Base-by-base conservation (phyloP, 2,329 filamentous ascomycete species). In the Huntiella moniliformis region DNA sequence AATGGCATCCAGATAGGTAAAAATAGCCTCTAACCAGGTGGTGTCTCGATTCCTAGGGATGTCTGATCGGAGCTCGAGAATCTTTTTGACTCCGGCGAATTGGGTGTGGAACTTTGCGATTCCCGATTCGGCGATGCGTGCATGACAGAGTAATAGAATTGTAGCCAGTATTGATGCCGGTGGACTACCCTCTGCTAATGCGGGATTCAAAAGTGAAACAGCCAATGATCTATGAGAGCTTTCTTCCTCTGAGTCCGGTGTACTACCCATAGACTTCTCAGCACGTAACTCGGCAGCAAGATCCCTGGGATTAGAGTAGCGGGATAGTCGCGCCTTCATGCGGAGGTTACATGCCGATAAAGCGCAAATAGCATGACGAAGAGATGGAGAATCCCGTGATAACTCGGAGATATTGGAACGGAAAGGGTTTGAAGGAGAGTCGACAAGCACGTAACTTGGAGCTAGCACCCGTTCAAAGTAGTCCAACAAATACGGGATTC, bases 401-500 rank as follows among this genome's bases (percentile, higher is more conserved):
- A 95, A 69, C 46, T 77, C 77, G 49, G 94, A 68, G 46, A 95
- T 77, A 57, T 92, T 81, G 54, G 79, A 77, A 51, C 86, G 73
- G 58, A 88, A 95, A 1, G 88, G 88, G 59, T 94, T 95, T 51
- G 70, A 71, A 1, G 82, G 80, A 8, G 79, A 79, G 58, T 96
- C 88, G 59, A 94, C 86, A 53, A 86, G 83, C 43, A 95, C 86
- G 61, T 95, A 82, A 49, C 85, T 84, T 4, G 84, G 83, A 53
- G 86, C 91, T 64, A 96, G 87, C 56, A 84, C 82, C 60, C 85
- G 86, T 57, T 87, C 80, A 62, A 93, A 95, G 62, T 94, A 94
- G 58, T 92, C 82, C 66, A 95, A 80, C 57, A 94, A 79, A 61
- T 82, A 92, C 53, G 82, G 79, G 66, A 93, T 80, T 15, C 34